phyloP scores from a whole-genome alignment of 768 basidiomycete genomes.

The Boletellus sp. region DNA sequence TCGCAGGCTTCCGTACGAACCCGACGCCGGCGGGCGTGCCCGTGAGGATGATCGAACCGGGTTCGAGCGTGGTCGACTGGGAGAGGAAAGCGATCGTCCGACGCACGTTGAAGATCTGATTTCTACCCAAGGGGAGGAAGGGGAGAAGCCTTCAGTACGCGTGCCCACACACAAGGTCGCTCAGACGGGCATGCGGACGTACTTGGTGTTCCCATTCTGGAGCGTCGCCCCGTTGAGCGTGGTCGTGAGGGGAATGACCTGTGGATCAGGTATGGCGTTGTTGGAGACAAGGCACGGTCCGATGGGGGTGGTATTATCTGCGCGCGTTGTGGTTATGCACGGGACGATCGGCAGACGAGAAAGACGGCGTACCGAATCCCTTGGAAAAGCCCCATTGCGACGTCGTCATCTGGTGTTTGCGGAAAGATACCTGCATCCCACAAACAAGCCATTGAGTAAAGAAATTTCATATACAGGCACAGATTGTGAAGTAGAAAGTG shows the following conservation, averaged over 20 bases:
- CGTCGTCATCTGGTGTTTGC: constrained; percentile 74
- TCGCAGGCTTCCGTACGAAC: constrained; percentile 65
- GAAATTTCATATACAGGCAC: not conserved
- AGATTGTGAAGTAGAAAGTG: not conserved
- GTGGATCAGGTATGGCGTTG: constrained; percentile 60
- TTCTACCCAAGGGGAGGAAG: constrained; percentile 37
- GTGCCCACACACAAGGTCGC: not conserved
- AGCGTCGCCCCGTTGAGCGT: constrained; percentile 62
- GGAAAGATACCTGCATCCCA: constrained; percentile 57
- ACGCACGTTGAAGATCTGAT: constrained; percentile 78
- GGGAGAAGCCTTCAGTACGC: no score
- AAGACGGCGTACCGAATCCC: constrained; percentile 58
- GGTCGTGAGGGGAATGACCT: constrained; percentile 57
- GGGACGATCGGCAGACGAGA: no score
- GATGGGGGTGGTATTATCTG: constrained; percentile 52
- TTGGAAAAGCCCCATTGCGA: constrained; percentile 91
- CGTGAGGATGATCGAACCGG: constrained; percentile 80
- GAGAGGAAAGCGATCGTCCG: constrained; percentile 79
- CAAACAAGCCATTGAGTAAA: not conserved
- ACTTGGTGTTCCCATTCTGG: constrained; percentile 81
- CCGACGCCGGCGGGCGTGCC: constrained; percentile 83
- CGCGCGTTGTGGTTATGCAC: not conserved
- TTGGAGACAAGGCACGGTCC: constrained; percentile 80
- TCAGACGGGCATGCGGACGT: not conserved
- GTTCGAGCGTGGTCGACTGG: constrained; percentile 78